These are phyloP conservation scores for Myrica gale DNA, from an alignment of 306 rosid genomes.

Conservation along the genomic window DNA sequence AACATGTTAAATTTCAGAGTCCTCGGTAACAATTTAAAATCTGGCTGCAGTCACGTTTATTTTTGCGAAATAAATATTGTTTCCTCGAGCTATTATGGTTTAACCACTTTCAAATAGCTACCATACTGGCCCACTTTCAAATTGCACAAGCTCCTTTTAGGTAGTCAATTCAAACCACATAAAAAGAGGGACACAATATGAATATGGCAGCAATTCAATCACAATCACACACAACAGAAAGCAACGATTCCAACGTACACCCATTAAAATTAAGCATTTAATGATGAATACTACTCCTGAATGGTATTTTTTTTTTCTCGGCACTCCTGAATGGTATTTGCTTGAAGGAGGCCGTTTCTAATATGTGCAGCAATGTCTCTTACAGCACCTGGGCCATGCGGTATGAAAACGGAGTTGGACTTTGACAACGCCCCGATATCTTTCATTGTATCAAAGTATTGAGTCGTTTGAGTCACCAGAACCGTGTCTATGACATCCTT, in stretches of 20 bases:
- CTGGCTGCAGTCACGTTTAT: too few relatives aligned
- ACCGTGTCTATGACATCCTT: not conserved
- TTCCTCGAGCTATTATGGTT: too few relatives aligned
- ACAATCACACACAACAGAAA: not conserved
- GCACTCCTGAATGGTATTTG: not conserved
- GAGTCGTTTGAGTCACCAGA: not conserved
- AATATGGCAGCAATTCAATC: not conserved
- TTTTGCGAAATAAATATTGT: too few relatives aligned
- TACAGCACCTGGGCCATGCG: constrained; percentile 58
- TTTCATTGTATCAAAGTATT: not conserved
- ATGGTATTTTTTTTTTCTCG: too few relatives aligned
- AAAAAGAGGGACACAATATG: too few relatives aligned
- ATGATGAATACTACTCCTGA: not conserved
- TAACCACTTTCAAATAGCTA: too few relatives aligned
- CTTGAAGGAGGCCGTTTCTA: constrained; percentile 58
- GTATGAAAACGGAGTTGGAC: constrained; percentile 52
- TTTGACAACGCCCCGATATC: constrained; percentile 8
- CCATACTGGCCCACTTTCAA: too few relatives aligned
- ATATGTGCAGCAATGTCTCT: constrained; percentile 50
- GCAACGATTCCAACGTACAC: not conserved
- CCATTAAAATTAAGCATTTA: not conserved
- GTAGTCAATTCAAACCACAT: too few relatives aligned
- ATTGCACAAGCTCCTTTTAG: too few relatives aligned
- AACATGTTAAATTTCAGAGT: too few relatives aligned
- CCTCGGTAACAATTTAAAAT: too few relatives aligned